Evolutionary conservation across 345 rosid species (phyloP).

Genomic region (Turnera subulata): DNA sequence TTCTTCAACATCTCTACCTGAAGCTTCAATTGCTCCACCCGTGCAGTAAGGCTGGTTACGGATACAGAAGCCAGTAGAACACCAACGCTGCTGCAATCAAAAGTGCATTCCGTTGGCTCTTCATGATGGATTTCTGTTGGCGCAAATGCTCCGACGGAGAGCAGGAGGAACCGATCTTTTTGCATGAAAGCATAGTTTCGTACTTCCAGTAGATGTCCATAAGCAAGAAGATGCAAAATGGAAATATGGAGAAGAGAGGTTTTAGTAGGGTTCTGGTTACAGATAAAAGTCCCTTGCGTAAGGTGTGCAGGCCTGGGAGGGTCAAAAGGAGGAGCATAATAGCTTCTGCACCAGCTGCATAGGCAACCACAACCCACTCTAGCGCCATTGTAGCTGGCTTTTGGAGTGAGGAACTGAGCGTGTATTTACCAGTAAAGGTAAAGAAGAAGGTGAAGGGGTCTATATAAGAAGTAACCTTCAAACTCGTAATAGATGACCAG

Average conservation of each 20-base stretch:
- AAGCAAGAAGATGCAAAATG: slow-evolving; percentile 74
- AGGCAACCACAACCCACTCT: slow-evolving; percentile 90
- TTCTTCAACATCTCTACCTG: slow-evolving; percentile 69
- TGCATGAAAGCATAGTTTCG: slow-evolving; percentile 76
- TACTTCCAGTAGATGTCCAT: slow-evolving; percentile 96
- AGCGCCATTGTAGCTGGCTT: no score
- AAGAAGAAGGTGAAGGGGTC: no score
- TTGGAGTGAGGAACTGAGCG: no score
- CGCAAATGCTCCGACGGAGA: slow-evolving; percentile 77
- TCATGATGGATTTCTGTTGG: slow-evolving; percentile 89
- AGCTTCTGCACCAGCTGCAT: slow-evolving; percentile 89
- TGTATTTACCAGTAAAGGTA: no score
- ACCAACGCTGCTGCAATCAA: slow-evolving; percentile 67
- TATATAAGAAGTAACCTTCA: no score
- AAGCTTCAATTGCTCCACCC: slow-evolving; percentile 67
- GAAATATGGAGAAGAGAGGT: slow-evolving; percentile 84
- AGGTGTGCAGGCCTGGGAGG: slow-evolving; percentile 73
- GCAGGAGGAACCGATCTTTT: slow-evolving; percentile 65
- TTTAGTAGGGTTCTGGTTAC: slow-evolving; percentile 85
- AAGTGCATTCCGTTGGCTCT: slow-evolving; percentile 85
- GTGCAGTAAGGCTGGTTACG: slow-evolving; percentile 60
- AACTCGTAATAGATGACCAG: no score
- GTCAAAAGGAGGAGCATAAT: slow-evolving; percentile 81
- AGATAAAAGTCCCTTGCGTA: slow-evolving; percentile 65
- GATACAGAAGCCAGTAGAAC: slow-evolving; percentile 85